Conservation (phyloP, 768 basidiomycete genomes). For the Pleurotus pulmonarius region DNA sequence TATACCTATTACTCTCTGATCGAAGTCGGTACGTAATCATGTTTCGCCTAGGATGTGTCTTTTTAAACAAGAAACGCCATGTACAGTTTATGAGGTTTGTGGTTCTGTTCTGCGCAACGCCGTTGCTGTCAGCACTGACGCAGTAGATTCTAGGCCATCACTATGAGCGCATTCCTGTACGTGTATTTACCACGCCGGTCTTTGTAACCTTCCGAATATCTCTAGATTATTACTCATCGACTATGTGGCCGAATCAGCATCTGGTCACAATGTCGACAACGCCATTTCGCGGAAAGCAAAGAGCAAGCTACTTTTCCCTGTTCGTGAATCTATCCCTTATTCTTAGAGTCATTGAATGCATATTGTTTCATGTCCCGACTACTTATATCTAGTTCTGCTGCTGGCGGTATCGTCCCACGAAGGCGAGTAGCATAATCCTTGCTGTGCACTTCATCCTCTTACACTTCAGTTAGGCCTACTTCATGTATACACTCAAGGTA, state of each 20-base stretch:
- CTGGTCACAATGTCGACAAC: constrained; percentile 56
- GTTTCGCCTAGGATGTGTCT: background rate
- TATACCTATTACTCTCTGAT: constrained; percentile 56
- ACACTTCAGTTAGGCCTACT: constrained; percentile 55
- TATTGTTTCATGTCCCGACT: background rate
- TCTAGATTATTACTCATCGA: constrained; percentile 75
- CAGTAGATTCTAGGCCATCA: constrained; percentile 55
- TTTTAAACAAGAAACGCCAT: constrained; percentile 5
- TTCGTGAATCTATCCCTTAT: constrained; percentile 12
- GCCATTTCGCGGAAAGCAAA: constrained; percentile 83
- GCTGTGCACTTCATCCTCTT: background rate
- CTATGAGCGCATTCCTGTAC: constrained; percentile 82
- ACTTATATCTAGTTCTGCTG: constrained; percentile 59
- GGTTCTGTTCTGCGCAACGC: background rate
- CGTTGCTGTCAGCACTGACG: background rate
- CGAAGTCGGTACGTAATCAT: constrained; percentile 31
- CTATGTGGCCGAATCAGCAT: constrained; percentile 71
- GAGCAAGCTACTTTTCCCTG: constrained; percentile 62
- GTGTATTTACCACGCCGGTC: constrained; percentile 20
- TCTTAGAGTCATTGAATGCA: background rate
- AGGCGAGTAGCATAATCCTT: constrained; percentile 32
- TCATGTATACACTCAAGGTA: constrained; percentile 86
- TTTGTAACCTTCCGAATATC: background rate
- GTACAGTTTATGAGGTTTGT: constrained; percentile 64
- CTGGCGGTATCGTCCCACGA: constrained; percentile 79